Evolutionary conservation across 2,329 filamentous ascomycete species (phyloP).

Genomic region (Lasiodiplodia sp.): DNA sequence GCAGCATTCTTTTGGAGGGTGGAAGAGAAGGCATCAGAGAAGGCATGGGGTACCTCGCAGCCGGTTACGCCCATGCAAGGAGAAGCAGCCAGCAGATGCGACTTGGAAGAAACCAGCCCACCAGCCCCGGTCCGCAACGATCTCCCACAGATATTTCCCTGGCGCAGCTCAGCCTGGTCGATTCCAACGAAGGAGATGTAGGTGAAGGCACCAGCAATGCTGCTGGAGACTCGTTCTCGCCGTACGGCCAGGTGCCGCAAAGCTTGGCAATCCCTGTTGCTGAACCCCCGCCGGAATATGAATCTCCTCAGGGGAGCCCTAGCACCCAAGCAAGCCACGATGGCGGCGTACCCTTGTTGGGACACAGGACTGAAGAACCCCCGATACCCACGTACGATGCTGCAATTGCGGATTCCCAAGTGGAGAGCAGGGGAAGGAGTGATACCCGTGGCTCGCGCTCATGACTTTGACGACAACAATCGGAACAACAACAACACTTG

Average conservation of each 20-base stretch:
- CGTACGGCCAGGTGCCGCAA: conserved; percentile 26
- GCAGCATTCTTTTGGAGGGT: conserved; percentile 91
- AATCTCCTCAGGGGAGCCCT: conserved; percentile 54
- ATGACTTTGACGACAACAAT: conserved; percentile 38
- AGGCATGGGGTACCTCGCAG: conserved; percentile 60
- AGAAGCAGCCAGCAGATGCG: conserved; percentile 81
- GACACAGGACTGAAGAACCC: conserved; percentile 51
- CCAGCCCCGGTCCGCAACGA: conserved; percentile 86
- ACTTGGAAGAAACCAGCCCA: conserved; percentile 70
- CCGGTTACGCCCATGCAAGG: conserved; percentile 65
- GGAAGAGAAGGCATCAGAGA: conserved; percentile 66
- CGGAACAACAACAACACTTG: neutral
- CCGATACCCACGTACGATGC: conserved; percentile 86
- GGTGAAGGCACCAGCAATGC: conserved; percentile 71
- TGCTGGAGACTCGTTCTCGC: conserved; percentile 6
- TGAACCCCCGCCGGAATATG: conserved; percentile 59
- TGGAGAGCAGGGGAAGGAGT: conserved; percentile 74
- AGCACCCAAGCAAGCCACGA: conserved; percentile 46
- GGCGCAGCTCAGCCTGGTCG: conserved; percentile 78
- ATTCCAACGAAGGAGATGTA: conserved; percentile 68
- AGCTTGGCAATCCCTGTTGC: conserved; percentile 31
- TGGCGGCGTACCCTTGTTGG: conserved; percentile 58
- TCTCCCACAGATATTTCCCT: conserved; percentile 97
- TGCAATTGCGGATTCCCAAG: conserved; percentile 84
- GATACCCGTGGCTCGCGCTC: conserved; percentile 61